Evolutionary conservation across 495 filamentous ascomycete species (phyloP), one percentile per base, ranked within the genome.

Genomic region (Opeltia flavorubescens): DNA sequence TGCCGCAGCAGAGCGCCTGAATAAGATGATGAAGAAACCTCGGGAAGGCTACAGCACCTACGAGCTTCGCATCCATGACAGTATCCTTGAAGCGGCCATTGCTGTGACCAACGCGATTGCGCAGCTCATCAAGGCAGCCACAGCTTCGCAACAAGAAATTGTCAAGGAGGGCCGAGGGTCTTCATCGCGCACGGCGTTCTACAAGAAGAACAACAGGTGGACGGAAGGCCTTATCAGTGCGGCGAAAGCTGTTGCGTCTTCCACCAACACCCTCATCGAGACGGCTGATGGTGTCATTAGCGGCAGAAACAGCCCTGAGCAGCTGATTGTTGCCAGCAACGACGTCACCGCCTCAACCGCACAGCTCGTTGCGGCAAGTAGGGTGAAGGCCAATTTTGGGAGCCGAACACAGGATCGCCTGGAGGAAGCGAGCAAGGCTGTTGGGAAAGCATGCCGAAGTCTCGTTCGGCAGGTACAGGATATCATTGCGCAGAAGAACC

Each of bases 141-240:
- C 93, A 2, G 80, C 75, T 29, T 89, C 87, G 1, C 91, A 98
- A 60, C 81, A 94, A 59, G 91, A 98, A 64, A 98, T 98, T 58
- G 91, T 98, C n/a, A 80, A 86, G 36, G 85, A 94, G 58, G 91
- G 91, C 13, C 81, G 86, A 11, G 91, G 91, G 45, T 83, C 78
- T 46, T 84, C 86, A 30, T 91, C 87, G 31, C 74, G 78, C 21
- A 89, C 89, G n/a, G 86, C 87, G 29, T 98, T 96, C 71, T 98
- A 98, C 79, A 98, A 98, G 75, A 94, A 94, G 69, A 93, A 95
- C 72, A 86, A 86, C 55, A 80, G 91, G 33, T 98, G 91, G 91
- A 96, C 91, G 0, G 93, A 98, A 59, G 91, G 91, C 40, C 74
- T 98, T 38, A 94, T 98, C 61, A 93, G 85, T 28, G 91, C 91